phyloP scores from a whole-genome alignment of 2,329 filamentous ascomycete genomes.

The Aspergillus chevalieri region DNA sequence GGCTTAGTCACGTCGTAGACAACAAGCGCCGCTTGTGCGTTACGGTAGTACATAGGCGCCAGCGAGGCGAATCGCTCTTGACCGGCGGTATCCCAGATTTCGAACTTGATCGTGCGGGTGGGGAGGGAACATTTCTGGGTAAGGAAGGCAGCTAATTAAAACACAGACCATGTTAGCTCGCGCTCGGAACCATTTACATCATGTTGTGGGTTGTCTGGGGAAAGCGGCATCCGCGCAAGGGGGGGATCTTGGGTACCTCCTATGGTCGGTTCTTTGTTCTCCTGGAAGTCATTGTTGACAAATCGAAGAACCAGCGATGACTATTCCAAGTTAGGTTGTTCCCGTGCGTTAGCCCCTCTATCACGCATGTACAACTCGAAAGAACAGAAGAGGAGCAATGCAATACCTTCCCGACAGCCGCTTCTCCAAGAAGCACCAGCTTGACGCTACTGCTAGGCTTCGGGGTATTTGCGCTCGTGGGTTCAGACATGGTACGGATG shows the following conservation, averaged over 20 bases:
- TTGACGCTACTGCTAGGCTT: conserved; percentile 99
- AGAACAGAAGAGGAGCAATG: conserved; percentile 3
- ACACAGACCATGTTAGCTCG: conserved; percentile 2
- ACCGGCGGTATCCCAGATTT: conserved; percentile 97
- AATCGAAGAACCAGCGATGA: conserved; percentile 96
- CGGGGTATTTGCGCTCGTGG: conserved; percentile 58
- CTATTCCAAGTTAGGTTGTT: conserved; percentile 42
- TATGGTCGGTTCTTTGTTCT: conserved; percentile 99
- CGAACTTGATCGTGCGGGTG: conserved; percentile 69
- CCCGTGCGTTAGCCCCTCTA: conserved; percentile 11
- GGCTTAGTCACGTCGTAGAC: conserved; percentile 98
- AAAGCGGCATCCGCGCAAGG: not conserved
- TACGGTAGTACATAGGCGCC: conserved; percentile 99
- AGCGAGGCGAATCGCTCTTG: conserved; percentile 96
- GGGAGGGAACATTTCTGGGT: conserved; percentile 98
- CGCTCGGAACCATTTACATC: not conserved
- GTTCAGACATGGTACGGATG: conserved; percentile 59
- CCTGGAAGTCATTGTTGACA: conserved; percentile 99
- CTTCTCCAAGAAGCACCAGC: conserved; percentile 94
- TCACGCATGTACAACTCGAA: conserved; percentile 13
- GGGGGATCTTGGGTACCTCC: conserved; percentile 58
- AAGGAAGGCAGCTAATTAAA: conserved; percentile 73
- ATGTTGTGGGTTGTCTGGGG: not conserved
- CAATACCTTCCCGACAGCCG: conserved; percentile 91
- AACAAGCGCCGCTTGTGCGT: conserved; percentile 93